phyloP scores from a whole-genome alignment of 495 filamentous ascomycete genomes.

The Articulospora tetracladia region DNA sequence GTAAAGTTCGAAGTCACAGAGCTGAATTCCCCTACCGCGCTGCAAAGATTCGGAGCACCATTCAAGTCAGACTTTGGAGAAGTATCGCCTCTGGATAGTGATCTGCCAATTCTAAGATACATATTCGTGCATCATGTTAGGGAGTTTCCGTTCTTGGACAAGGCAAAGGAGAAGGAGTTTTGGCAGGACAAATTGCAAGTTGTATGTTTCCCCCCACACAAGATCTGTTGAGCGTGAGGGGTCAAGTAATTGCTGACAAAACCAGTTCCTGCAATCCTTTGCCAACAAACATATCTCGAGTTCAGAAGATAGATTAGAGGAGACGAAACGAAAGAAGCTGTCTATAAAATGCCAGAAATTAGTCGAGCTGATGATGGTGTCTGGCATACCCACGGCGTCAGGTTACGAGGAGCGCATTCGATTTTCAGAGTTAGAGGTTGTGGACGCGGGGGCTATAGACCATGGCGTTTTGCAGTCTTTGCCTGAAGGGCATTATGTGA shows the following conservation, averaged over 20 bases:
- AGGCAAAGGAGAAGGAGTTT: slow-evolving; percentile 96
- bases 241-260: not conserved
- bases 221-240: not conserved
- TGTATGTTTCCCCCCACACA: slow-evolving; percentile 49
- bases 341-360: slow-evolving; percentile 91
- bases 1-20: slow-evolving; percentile 85
- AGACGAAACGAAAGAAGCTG: slow-evolving; percentile 91
- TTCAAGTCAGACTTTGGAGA: slow-evolving; percentile 91
- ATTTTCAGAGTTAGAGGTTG: slow-evolving; percentile 94
- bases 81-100: slow-evolving; percentile 88
- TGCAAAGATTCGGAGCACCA: slow-evolving; percentile 92
- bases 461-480: slow-evolving; percentile 78
- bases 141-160: slow-evolving; percentile 95
- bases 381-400: slow-evolving; percentile 89
- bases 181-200: slow-evolving; percentile 98
- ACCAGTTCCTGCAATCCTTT: slow-evolving; percentile 91
- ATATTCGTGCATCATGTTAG: slow-evolving; percentile 98
- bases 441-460: slow-evolving; percentile 88
- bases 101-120: slow-evolving; percentile 89
- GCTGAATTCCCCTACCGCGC: slow-evolving; percentile 87
- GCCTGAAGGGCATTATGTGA: slow-evolving; percentile 85
- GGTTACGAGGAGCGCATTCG: slow-evolving; percentile 96
- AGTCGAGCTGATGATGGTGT: slow-evolving; percentile 99
- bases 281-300: slow-evolving; percentile 97
- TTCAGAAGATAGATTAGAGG: slow-evolving; percentile 91